Conservation (phyloP, 2,329 filamentous ascomycete genomes). For the Colletotrichum orchidophilum region DNA sequence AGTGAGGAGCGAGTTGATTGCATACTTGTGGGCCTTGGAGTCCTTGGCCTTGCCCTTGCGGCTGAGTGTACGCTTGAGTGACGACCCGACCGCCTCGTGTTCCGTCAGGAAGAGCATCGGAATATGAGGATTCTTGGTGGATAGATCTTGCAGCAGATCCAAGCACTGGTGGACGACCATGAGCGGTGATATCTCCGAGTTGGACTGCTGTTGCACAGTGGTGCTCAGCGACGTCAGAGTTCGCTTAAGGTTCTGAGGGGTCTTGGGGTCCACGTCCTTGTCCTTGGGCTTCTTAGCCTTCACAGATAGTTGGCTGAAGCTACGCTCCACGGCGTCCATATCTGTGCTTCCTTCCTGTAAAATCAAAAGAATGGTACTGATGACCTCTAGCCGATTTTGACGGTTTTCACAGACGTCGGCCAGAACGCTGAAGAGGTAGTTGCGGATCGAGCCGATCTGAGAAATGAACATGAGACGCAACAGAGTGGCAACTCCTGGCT, state of each 20-base stretch:
- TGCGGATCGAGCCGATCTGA: conserved; percentile 86
- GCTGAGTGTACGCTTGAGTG: conserved; percentile 78
- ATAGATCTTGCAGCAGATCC: conserved; percentile 83
- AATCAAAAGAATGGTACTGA: conserved; percentile 91
- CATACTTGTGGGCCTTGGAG: conserved; percentile 83
- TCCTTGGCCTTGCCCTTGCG: conserved; percentile 92
- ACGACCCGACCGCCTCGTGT: conserved; percentile 79
- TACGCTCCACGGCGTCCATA: conserved; percentile 91
- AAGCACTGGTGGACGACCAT: conserved; percentile 97
- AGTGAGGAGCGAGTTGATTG: conserved; percentile 88
- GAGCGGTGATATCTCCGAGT: conserved; percentile 90
- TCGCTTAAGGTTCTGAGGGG: conserved; percentile 82
- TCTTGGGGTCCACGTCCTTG: conserved; percentile 72
- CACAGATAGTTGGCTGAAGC: conserved; percentile 91
- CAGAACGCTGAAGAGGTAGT: conserved; percentile 85
- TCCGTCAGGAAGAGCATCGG: conserved; percentile 94
- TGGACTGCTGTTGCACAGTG: conserved; percentile 62
- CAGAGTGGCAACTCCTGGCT: conserved; percentile 93
- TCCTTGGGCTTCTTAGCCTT: conserved; percentile 84
- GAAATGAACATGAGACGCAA: conserved; percentile 98
- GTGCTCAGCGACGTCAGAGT: conserved; percentile 69
- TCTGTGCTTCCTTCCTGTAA: conserved; percentile 95
- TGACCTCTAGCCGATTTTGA: conserved; percentile 93
- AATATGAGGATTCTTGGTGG: conserved; percentile 85
- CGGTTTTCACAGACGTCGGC: conserved; percentile 94